These are phyloP conservation scores for Heritiera littoralis DNA, from an alignment of 345 rosid genomes.

Conservation along the genomic window DNA sequence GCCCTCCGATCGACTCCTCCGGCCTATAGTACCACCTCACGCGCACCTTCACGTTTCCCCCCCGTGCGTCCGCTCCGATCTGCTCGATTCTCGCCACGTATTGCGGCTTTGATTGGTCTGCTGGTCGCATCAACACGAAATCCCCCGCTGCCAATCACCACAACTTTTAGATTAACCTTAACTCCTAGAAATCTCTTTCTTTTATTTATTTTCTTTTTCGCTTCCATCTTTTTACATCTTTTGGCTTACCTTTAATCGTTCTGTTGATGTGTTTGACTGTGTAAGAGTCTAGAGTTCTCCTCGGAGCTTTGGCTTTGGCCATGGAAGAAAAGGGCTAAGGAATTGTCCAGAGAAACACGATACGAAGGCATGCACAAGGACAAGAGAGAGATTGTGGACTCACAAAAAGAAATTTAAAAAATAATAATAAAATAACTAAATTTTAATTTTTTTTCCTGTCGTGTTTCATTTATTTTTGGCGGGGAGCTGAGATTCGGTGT, in stretches of 20 bases:
- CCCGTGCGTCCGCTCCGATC: slow-evolving; percentile 86
- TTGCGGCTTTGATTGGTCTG: slow-evolving; percentile 77
- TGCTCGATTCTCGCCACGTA: slow-evolving; percentile 89
- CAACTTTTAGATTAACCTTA: neutral
- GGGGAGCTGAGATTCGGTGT: slow-evolving; percentile 6
- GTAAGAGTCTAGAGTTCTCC: slow-evolving; percentile 70
- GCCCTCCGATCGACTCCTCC: slow-evolving; percentile 95
- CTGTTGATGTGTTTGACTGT: slow-evolving; percentile 74
- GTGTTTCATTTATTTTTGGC: neutral
- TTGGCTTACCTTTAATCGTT: slow-evolving; percentile 64
- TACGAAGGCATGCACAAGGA: slow-evolving; percentile 30
- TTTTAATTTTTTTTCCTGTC: neutral
- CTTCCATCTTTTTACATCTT: neutral
- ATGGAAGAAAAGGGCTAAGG: slow-evolving; percentile 37
- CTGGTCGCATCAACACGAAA: slow-evolving; percentile 90
- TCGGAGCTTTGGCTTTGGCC: slow-evolving; percentile 82
- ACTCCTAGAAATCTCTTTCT: neutral
- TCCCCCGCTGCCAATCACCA: slow-evolving; percentile 61
- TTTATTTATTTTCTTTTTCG: neutral
- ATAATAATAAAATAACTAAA: neutral
- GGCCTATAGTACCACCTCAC: slow-evolving; percentile 98
- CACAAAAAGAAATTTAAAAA: neutral
- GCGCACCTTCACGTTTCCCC: slow-evolving; percentile 67
- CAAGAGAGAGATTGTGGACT: slow-evolving; percentile 31
- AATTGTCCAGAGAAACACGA: slow-evolving; percentile 8